These are phyloP conservation scores for Solanum raphanifolium DNA, from an alignment of 257 asterid genomes.

Conservation along the genomic window DNA sequence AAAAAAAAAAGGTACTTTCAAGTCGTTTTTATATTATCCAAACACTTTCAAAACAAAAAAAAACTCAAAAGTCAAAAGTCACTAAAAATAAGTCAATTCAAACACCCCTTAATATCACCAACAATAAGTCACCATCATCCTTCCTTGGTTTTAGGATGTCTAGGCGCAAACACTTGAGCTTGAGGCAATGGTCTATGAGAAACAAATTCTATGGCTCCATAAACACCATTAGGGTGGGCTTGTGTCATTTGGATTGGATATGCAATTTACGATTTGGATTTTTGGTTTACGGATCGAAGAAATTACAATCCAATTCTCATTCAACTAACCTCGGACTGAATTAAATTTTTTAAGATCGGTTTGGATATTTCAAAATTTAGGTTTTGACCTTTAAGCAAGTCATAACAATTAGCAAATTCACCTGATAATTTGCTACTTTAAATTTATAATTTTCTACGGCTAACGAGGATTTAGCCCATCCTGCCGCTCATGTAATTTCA, in stretches of 20 bases:
- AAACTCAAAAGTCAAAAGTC: no score
- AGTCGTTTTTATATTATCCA: no score
- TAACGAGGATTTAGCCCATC: background rate
- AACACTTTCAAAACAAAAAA: no score
- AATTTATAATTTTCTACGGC: background rate
- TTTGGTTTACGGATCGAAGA: background rate
- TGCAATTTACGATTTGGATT: background rate
- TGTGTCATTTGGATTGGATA: background rate
- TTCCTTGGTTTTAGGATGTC: background rate
- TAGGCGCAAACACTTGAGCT: background rate
- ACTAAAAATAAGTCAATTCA: no score
- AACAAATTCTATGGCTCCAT: background rate
- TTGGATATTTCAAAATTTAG: background rate
- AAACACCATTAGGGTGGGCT: background rate
- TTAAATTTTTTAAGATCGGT: background rate
- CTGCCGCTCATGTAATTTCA: no score
- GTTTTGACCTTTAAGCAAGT: background rate
- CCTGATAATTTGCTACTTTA: background rate
- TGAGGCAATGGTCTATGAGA: background rate
- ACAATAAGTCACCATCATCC: background rate
- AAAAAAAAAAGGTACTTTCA: no score
- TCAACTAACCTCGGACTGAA: background rate
- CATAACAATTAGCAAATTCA: background rate
- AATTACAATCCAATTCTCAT: background rate
- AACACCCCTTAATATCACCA: background rate